phyloP scores from a whole-genome alignment of 169 alveolate genomes.

The Plasmodium vivax region DNA sequence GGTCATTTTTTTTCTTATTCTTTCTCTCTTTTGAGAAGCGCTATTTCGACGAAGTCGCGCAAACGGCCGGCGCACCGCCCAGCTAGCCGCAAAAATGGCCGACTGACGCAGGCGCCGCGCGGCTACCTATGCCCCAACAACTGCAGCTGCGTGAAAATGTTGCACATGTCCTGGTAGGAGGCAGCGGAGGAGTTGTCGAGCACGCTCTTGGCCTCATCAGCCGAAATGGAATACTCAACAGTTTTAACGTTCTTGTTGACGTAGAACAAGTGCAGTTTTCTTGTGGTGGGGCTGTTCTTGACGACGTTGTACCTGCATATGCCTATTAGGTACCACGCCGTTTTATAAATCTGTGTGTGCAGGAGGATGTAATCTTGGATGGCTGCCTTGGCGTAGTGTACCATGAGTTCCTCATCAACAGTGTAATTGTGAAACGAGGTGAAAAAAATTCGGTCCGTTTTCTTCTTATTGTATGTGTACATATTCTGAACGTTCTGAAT shows the following conservation, averaged over 20 bases:
- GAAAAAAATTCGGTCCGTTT: conserved; percentile 4
- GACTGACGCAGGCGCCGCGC: neutral
- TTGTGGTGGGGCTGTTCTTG: conserved; percentile 7
- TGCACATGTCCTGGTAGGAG: conserved; percentile 69
- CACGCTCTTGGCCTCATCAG: conserved; percentile 16
- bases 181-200: conserved; percentile 52
- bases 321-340: conserved; percentile 63
- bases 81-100: neutral
- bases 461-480: conserved; percentile 15
- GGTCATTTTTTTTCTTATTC: neutral
- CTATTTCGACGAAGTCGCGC: neutral
- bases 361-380: conserved; percentile 40
- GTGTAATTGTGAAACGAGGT: conserved; percentile 52
- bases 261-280: conserved; percentile 46
- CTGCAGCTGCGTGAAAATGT: conserved; percentile 51
- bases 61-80: neutral
- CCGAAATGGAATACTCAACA: conserved; percentile 27
- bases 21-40: neutral
- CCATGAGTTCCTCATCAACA: conserved; percentile 28
- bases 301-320: conserved; percentile 53
- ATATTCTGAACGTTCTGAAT: conserved; percentile 15
- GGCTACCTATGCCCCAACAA: conserved; percentile 35
- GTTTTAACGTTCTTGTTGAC: conserved; percentile 37
- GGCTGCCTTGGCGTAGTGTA: conserved; percentile 17
- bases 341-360: conserved; percentile 52